Evolutionary conservation across 805 yeast genomes (phyloP), one percentile per base, ranked within the genome.

Genomic region (Kodamaea nitidulidarum): DNA sequence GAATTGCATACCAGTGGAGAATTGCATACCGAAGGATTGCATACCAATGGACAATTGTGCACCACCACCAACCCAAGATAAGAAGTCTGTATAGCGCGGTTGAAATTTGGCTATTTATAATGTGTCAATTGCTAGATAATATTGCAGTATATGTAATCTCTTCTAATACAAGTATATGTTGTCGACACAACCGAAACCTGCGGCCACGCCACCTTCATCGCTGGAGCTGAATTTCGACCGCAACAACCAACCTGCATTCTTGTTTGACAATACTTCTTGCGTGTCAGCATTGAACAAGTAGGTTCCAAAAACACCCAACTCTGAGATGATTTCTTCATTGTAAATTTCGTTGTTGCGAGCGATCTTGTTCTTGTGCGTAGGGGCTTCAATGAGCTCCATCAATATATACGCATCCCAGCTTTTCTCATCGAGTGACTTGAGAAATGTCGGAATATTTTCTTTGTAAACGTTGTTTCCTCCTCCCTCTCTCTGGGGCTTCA

Each of bases 141-240:
- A 35, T 12, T 21, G n/a, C 12, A 22, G 22, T n/a, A n/a, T n/a
- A n/a, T n/a, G n/a, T n/a, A n/a, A n/a, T n/a, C n/a, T n/a, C 22
- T 17, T 27, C 36, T 54, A 63, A 43, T 73, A 70, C 30, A 87
- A 64, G 44, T 80, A 77, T 26, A 88, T 71, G 54, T 88, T 84
- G 61, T 93, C 98, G 29, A 93, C 86, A 61, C 97, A 88, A 5
- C 98, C 99, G 63, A 86, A 91, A 1, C 99, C 99, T 11, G 98
- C 98, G 15, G 98, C 98, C 24, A 93, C 97, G 28, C 99, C 99
- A 27, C 98, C 98, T 67, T 93, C 99, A 61, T 93, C 81, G 39
- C 95, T 84, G 3, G 83, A 67, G 47, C 86, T 83, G 41, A 88
- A 78, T 60, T 93, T 93, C 15, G 96, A 84, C 64, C 98, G 79